A percentile compares a stretch with the other conserved stretches of the same genome.
phyloP scores from a whole-genome alignment of 768 basidiomycete genomes.

The Tricholoma terreum region DNA sequence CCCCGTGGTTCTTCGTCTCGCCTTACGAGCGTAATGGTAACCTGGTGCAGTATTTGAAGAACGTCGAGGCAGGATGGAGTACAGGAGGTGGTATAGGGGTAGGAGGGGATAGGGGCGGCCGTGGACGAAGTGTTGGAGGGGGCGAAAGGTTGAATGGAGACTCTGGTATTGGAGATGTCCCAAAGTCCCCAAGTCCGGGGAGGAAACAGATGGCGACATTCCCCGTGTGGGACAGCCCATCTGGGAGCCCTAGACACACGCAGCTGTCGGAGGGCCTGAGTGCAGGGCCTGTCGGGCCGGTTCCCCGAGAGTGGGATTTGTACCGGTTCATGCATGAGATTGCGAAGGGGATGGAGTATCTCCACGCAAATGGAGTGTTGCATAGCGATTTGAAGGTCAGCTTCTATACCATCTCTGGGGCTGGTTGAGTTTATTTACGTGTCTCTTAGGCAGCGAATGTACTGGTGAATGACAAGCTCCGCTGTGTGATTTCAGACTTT shows the following conservation, averaged over 20 bases:
- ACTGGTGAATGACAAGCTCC: constrained; percentile 63
- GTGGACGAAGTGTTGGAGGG: neutral
- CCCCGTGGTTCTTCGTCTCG: constrained; percentile 79
- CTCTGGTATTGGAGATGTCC: too few species aligned
- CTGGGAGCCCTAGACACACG: neutral
- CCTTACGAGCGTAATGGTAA: constrained; percentile 68
- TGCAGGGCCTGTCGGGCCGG: constrained; percentile 4
- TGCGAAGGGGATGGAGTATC: constrained; percentile 77
- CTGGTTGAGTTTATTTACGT: neutral
- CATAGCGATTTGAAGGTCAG: constrained; percentile 82
- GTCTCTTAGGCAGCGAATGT: constrained; percentile 62
- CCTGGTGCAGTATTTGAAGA: constrained; percentile 55
- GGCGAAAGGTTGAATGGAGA: neutral
- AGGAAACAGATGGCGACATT: neutral
- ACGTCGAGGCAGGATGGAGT: constrained; percentile 19
- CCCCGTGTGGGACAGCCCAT: neutral
- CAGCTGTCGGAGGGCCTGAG: neutral
- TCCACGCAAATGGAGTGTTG: constrained; percentile 64
- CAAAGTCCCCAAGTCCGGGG: too few species aligned
- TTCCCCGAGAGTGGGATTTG: constrained; percentile 39
- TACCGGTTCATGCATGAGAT: constrained; percentile 70
- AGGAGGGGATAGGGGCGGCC: constrained; percentile 14
- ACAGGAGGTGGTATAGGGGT: neutral
- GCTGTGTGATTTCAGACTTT: constrained; percentile 79
- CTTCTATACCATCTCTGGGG: constrained; percentile 1